Percentiles rank a stretch among this genome's conserved stretches.
phyloP scores from a whole-genome alignment of 352 stramenopile species.

The Pythium rishiriense region DNA sequence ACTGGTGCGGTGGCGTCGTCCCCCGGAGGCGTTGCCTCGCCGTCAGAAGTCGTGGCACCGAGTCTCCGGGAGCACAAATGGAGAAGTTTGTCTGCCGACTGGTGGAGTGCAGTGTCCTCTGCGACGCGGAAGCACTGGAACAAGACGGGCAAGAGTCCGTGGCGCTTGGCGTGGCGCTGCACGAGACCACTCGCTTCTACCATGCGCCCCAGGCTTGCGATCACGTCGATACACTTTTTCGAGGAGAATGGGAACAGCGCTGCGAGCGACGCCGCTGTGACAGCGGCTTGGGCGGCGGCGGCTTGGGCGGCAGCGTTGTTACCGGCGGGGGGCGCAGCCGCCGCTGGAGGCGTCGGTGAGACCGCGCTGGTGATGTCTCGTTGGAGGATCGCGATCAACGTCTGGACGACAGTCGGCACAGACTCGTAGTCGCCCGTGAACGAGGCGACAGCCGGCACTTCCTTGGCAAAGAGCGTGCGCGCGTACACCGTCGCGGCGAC shows the following conservation, averaged over 20 bases:
- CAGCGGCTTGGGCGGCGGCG: constrained; percentile 26
- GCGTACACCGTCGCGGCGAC: constrained; percentile 40
- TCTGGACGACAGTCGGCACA: constrained; percentile 33
- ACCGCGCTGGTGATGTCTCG: constrained; percentile 35
- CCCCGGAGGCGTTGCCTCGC: background rate
- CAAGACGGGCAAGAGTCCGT: constrained; percentile 38
- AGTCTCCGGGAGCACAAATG: constrained; percentile 35
- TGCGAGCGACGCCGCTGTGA: constrained; percentile 24
- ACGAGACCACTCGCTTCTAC: constrained; percentile 40
- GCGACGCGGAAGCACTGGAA: constrained; percentile 47
- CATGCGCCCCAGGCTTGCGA: constrained; percentile 55
- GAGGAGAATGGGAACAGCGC: constrained; percentile 36
- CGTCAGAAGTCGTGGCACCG: background rate
- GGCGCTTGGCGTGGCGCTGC: constrained; percentile 39
- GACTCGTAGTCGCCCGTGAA: constrained; percentile 1
- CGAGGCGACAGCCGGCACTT: constrained; percentile 16
- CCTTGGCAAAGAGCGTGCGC: constrained; percentile 39
- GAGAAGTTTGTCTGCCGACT: constrained; percentile 62
- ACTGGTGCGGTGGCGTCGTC: background rate
- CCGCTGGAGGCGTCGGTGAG: constrained; percentile 19
- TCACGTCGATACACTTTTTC: constrained; percentile 31
- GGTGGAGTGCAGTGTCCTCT: constrained; percentile 34
- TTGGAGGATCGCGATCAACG: constrained; percentile 40
- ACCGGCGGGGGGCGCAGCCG: background rate
- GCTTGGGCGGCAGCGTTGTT: constrained; percentile 20